These are phyloP conservation scores for Neurospora sp. DNA, from an alignment of 495 filamentous ascomycete species.

Conservation along the genomic window DNA sequence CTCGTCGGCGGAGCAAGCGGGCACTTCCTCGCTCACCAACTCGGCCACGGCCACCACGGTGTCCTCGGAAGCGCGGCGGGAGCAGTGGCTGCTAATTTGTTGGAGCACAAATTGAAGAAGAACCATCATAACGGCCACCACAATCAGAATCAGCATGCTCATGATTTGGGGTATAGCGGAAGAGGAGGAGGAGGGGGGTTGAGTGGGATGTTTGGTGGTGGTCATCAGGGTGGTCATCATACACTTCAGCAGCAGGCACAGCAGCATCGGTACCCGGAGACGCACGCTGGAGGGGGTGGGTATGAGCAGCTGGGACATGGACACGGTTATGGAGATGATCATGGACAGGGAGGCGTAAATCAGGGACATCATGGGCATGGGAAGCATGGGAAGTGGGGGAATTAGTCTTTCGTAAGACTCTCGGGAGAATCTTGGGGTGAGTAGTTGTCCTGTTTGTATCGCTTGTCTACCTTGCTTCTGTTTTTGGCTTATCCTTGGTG, in stretches of 20 bases:
- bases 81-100: slow-evolving; percentile 45
- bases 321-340: not conserved
- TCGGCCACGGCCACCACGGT: slow-evolving; percentile 32
- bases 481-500: not conserved
- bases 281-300: not conserved
- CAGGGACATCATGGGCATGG: not conserved
- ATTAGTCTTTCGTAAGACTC: not conserved
- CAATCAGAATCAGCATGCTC: not conserved
- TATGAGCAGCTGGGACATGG: not conserved
- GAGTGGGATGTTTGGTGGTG: not conserved
- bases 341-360: not conserved
- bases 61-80: slow-evolving; percentile 42
- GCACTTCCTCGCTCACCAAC: slow-evolving; percentile 38
- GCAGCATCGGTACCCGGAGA: not conserved
- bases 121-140: slow-evolving; percentile 5
- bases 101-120: slow-evolving; percentile 37
- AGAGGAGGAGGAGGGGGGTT: not conserved
- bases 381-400: not conserved
- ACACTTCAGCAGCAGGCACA: not conserved
- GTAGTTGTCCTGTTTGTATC: not conserved
- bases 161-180: not conserved
- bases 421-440: not conserved
- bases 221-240: not conserved
- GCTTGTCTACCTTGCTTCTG: not conserved
- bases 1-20: slow-evolving; percentile 44